A percentile compares a stretch with the other conserved stretches of the same genome.
Conservation (phyloP, 2,329 filamentous ascomycete genomes). For the Fusarium sp. region DNA sequence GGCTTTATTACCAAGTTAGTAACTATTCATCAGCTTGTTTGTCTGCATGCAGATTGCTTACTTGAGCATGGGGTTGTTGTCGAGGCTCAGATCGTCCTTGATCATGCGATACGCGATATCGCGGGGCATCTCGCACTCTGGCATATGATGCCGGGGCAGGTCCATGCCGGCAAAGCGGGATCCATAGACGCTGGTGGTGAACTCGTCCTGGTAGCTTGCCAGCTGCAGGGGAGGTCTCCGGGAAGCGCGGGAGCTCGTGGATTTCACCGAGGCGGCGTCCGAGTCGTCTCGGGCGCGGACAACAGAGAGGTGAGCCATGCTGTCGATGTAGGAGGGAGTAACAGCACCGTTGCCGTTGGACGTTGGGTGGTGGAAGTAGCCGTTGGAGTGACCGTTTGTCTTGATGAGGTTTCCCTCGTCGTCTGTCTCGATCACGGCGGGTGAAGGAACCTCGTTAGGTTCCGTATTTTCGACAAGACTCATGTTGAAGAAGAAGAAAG, state of each 20-base stretch:
- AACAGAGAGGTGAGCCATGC: constrained; percentile 65
- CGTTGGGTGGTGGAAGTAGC: constrained; percentile 37
- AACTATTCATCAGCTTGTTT: too few relatives aligned
- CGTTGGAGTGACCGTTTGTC: constrained; percentile 47
- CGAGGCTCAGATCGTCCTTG: constrained; percentile 91
- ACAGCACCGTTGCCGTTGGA: constrained; percentile 43
- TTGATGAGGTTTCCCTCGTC: constrained; percentile 41
- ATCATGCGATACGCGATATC: constrained; percentile 97
- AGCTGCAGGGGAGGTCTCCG: constrained; percentile 57
- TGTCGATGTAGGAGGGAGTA: constrained; percentile 35
- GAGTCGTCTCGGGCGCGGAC: constrained; percentile 54
- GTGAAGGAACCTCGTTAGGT: constrained; percentile 37
- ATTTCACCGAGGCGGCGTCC: constrained; percentile 45
- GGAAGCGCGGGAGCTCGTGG: constrained; percentile 40
- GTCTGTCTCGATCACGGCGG: constrained; percentile 47
- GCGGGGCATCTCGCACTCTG: constrained; percentile 88
- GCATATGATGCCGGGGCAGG: constrained; percentile 87
- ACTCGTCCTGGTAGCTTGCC: constrained; percentile 65
- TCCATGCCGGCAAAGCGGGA: constrained; percentile 85
- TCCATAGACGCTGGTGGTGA: constrained; percentile 88
- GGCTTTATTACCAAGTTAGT: constrained; percentile 58
- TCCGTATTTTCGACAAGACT: constrained; percentile 33
- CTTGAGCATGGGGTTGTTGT: constrained; percentile 91
- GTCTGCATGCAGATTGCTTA: constrained; percentile 56
- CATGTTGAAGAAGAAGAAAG: constrained; percentile 36